Conservation (phyloP, 2,329 filamentous ascomycete species). For the Raffaelea albimanens region DNA sequence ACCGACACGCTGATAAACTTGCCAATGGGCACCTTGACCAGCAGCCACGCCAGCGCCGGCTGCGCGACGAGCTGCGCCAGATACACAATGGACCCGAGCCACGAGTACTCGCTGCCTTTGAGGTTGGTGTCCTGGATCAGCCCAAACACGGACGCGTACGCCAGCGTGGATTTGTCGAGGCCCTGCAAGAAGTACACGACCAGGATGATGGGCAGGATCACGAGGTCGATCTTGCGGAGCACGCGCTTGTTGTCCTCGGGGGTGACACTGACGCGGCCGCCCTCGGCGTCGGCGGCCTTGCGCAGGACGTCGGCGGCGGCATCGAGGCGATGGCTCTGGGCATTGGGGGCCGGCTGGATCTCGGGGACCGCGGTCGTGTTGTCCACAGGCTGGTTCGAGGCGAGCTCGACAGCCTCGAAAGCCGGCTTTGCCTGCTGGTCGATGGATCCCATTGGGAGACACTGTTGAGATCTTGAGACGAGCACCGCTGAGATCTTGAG, state of each 20-base stretch:
- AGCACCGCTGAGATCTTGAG: no score
- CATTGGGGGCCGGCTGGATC: constrained; percentile 7
- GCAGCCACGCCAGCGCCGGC: constrained; percentile 14
- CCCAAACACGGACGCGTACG: constrained; percentile 47
- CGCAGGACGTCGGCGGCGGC: constrained; percentile 13
- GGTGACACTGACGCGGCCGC: constrained; percentile 31
- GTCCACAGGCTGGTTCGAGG: background rate
- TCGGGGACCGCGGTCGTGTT: background rate
- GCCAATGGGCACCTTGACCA: constrained; percentile 17
- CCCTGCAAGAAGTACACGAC: constrained; percentile 23
- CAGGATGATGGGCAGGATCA: constrained; percentile 35
- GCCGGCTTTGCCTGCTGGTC: constrained; percentile 7
- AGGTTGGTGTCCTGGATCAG: constrained; percentile 31
- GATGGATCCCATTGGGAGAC: background rate
- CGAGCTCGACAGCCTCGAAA: constrained; percentile 9
- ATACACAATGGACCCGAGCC: constrained; percentile 26
- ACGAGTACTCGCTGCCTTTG: constrained; percentile 13
- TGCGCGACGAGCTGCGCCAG: constrained; percentile 21
- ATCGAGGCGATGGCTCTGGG: constrained; percentile 6
- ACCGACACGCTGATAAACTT: constrained; percentile 16
- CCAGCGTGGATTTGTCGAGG: constrained; percentile 48
- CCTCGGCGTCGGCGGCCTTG: constrained; percentile 7
- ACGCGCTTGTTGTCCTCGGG: constrained; percentile 42
- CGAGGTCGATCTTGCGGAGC: constrained; percentile 38
- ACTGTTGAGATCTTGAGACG: no score